Conservation (phyloP, 2,329 filamentous ascomycete genomes). For the Diaporthe sp. region DNA sequence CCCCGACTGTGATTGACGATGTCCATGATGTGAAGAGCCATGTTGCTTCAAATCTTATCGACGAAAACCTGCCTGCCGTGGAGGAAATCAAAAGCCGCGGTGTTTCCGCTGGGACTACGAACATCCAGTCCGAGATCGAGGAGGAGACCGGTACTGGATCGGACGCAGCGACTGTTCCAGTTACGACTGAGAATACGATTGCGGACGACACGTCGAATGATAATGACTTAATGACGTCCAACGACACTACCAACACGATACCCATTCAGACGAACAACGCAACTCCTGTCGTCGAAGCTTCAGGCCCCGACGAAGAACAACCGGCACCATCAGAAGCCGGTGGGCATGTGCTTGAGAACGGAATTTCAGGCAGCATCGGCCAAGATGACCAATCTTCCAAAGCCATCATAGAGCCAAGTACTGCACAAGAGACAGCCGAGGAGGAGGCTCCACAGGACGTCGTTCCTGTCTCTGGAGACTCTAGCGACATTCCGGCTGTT, state of each 20-base stretch:
- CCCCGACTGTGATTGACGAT: conserved; percentile 33
- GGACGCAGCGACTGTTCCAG: background rate
- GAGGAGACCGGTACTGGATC: background rate
- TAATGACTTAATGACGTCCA: conserved; percentile 9
- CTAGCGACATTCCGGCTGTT: background rate
- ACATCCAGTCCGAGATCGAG: background rate
- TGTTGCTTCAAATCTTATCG: conserved; percentile 36
- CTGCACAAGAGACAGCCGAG: background rate
- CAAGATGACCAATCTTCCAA: background rate
- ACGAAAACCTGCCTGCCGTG: conserved; percentile 23
- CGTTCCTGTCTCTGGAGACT: background rate
- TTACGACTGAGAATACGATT: background rate
- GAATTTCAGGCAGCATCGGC: background rate
- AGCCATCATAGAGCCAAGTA: background rate
- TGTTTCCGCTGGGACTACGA: conserved; percentile 24
- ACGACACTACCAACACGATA: conserved; percentile 11
- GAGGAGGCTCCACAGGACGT: background rate
- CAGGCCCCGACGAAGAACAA: background rate
- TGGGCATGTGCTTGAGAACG: background rate
- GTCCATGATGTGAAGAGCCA: conserved; percentile 29
- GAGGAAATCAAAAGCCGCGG: conserved; percentile 20
- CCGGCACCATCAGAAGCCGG: background rate
- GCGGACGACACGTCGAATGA: conserved; percentile 13
- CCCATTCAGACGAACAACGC: conserved; percentile 12
- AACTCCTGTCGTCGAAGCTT: background rate